Percentiles rank a stretch among this genome's conserved stretches.
Conservation (phyloP, 2,329 filamentous ascomycete genomes). For the Aureobasidium sp. region DNA sequence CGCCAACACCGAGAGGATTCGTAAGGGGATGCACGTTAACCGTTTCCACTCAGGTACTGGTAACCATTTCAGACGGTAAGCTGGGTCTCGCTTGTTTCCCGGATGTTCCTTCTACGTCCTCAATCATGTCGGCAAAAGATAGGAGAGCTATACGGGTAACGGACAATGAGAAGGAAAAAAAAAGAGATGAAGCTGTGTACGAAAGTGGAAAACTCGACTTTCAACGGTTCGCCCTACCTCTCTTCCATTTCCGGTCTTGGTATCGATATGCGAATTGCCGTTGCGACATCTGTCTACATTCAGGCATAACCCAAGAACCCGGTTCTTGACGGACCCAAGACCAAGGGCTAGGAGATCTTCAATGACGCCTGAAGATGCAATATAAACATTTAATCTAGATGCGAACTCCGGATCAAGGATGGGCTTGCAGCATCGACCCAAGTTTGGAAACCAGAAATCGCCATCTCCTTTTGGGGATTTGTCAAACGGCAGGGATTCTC, state of each 20-base stretch:
- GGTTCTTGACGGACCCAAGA: neutral
- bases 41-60: slow-evolving; percentile 12
- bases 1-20: neutral
- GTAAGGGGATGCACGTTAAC: slow-evolving; percentile 10
- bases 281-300: slow-evolving; percentile 9
- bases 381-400: slow-evolving; percentile 1
- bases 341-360: neutral
- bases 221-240: slow-evolving; percentile 3
- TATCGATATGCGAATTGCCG: slow-evolving; percentile 5
- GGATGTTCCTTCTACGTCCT: neutral
- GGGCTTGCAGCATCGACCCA: neutral
- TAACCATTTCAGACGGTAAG: slow-evolving; percentile 9
- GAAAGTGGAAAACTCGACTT: neutral
- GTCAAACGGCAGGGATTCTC: slow-evolving; percentile 12
- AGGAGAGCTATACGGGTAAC: slow-evolving; percentile 7
- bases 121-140: neutral
- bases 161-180: neutral
- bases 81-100: neutral
- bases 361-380: slow-evolving; percentile 5
- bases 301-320: slow-evolving; percentile 9
- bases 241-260: neutral
- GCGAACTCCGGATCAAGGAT: neutral
- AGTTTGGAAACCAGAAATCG: neutral
- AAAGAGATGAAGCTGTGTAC: slow-evolving; percentile 5
- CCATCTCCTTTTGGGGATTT: neutral